Percentiles rank a stretch among this genome's conserved stretches.
These are phyloP conservation scores for Metschnikowia aberdeeniae DNA, from an alignment of 805 yeast genomes.

Conservation along the genomic window DNA sequence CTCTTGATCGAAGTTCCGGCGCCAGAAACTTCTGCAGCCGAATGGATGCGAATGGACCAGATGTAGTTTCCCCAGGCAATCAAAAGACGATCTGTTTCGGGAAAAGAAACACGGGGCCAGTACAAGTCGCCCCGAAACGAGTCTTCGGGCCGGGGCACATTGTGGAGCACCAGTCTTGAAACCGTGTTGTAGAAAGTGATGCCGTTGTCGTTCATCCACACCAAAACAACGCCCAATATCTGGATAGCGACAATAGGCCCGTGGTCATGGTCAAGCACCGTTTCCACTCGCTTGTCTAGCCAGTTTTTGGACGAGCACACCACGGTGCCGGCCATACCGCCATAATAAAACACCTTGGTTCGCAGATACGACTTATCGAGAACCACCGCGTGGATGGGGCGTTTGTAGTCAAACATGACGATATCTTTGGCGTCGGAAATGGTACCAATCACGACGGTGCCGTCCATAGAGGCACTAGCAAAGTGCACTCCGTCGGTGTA, in stretches of 20 bases:
- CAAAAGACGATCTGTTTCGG: slow-evolving; percentile 61
- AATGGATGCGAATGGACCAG: slow-evolving; percentile 56
- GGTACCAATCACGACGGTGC: slow-evolving; percentile 81
- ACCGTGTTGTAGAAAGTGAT: slow-evolving; percentile 61
- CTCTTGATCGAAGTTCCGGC: slow-evolving; percentile 26
- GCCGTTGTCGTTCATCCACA: slow-evolving; percentile 87
- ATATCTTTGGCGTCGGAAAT: slow-evolving; percentile 58
- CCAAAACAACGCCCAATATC: slow-evolving; percentile 57
- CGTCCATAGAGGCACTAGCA: slow-evolving; percentile 92
- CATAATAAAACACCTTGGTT: slow-evolving; percentile 68
- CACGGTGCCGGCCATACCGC: slow-evolving; percentile 87
- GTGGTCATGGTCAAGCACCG: slow-evolving; percentile 51
- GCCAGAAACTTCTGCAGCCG: slow-evolving; percentile 7
- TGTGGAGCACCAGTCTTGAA: slow-evolving; percentile 45
- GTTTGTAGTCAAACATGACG: slow-evolving; percentile 71
- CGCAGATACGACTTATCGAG: slow-evolving; percentile 64
- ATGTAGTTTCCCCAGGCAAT: slow-evolving; percentile 82
- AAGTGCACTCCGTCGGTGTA: slow-evolving; percentile 69
- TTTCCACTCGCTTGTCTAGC: slow-evolving; percentile 79
- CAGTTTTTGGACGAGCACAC: slow-evolving; percentile 73
- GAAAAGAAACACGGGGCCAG: slow-evolving; percentile 71
- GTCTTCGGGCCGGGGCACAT: slow-evolving; percentile 53
- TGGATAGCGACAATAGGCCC: slow-evolving; percentile 72
- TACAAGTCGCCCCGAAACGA: slow-evolving; percentile 70
- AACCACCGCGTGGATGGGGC: slow-evolving; percentile 87